These are phyloP conservation scores for Hypericum androsaemum DNA, from an alignment of 345 rosid genomes.

Conservation along the genomic window DNA sequence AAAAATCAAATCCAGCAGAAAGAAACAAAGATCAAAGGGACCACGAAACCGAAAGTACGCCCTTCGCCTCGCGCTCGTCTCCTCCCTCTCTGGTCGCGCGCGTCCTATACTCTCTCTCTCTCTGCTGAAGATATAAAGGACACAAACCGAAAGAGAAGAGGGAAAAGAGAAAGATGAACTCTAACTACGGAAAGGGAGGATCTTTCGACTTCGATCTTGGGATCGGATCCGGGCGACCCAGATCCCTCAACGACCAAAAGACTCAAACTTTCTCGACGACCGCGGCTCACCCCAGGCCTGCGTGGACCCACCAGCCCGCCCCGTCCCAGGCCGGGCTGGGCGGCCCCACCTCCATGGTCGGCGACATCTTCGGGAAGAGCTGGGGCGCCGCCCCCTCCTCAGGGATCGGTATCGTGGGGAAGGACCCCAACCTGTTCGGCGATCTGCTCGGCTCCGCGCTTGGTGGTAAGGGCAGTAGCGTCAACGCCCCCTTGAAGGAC, in stretches of 20 bases:
- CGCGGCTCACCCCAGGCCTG: constrained; percentile 51
- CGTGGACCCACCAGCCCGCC: constrained; percentile 79
- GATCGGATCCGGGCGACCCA: constrained; percentile 53
- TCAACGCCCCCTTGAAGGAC: constrained; percentile 68
- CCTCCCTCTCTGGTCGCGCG: too few species aligned
- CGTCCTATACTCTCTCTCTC: too few species aligned
- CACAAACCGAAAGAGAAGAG: too few species aligned
- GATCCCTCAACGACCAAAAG: constrained; percentile 66
- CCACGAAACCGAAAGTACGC: too few species aligned
- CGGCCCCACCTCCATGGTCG: constrained; percentile 73
- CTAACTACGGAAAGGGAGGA: constrained; percentile 50
- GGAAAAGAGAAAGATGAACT: constrained; percentile 44
- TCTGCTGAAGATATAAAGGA: background rate
- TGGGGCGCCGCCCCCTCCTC: constrained; percentile 51
- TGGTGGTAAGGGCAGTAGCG: constrained; percentile 45
- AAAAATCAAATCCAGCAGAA: too few species aligned
- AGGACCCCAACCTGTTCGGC: constrained; percentile 68
- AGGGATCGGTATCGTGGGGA: constrained; percentile 58
- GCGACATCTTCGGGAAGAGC: constrained; percentile 83
- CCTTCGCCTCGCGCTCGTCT: too few species aligned
- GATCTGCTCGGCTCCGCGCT: constrained; percentile 82
- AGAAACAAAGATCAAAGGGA: too few species aligned
- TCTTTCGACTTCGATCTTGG: constrained; percentile 62
- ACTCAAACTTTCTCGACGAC: constrained; percentile 35
- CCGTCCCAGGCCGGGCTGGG: constrained; percentile 24